Conservation (phyloP, 805 yeast genomes). For the Pichia kluyveri region DNA sequence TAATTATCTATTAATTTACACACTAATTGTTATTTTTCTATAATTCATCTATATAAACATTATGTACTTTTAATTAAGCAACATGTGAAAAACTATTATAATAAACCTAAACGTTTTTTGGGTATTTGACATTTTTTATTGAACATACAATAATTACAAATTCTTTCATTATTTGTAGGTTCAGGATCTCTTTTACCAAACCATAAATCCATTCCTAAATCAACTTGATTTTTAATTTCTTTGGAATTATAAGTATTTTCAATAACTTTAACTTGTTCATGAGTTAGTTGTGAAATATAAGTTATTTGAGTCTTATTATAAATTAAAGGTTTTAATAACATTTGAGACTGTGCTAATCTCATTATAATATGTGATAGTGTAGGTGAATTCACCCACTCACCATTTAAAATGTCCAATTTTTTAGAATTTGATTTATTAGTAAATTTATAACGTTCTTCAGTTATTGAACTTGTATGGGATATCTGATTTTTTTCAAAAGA, state of each 20-base stretch:
- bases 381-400: slow-evolving; percentile 43
- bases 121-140: slow-evolving; percentile 6
- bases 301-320: slow-evolving; percentile 31
- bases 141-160: slow-evolving; percentile 49
- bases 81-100: neutral
- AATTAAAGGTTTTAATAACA: slow-evolving; percentile 29
- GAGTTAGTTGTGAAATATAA: neutral
- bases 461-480: no score
- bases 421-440: neutral
- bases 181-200: slow-evolving; percentile 44
- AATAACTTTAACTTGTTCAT: neutral
- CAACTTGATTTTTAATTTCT: slow-evolving; percentile 23
- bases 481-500: neutral
- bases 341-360: slow-evolving; percentile 40
- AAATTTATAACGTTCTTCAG: neutral
- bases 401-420: slow-evolving; percentile 3
- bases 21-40: neutral
- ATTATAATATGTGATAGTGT: slow-evolving; percentile 51
- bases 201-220: slow-evolving; percentile 43
- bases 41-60: neutral
- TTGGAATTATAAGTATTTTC: slow-evolving; percentile 27
- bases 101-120: neutral
- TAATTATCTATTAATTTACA: neutral
- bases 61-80: neutral
- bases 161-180: slow-evolving; percentile 30